Conservation (phyloP, 2,329 filamentous ascomycete species). For the Phyllachora maydis region DNA sequence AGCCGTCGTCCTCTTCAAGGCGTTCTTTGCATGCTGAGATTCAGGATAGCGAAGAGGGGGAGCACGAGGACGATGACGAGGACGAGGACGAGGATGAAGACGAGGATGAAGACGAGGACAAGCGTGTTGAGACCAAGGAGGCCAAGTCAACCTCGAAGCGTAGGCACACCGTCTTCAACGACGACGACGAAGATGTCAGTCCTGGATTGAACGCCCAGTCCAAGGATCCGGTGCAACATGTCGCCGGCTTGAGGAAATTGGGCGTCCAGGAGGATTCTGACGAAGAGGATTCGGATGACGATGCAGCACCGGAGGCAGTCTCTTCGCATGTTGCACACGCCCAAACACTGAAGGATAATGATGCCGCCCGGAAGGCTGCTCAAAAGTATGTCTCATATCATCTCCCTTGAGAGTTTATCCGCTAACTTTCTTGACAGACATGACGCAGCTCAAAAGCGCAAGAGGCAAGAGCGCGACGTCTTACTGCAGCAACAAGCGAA, state of each 20-base stretch:
- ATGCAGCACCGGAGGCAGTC: conserved; percentile 37
- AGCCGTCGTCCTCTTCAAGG: conserved; percentile 3
- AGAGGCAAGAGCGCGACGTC: conserved; percentile 31
- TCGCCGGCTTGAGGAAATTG: conserved; percentile 2
- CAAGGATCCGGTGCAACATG: conserved; percentile 6
- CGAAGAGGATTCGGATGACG: conserved; percentile 22
- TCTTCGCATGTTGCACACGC: conserved; percentile 27
- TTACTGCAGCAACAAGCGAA: conserved; percentile 33
- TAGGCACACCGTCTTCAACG: conserved; percentile 11
- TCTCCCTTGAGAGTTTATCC: background rate
- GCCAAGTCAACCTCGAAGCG: conserved; percentile 8
- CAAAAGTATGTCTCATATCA: conserved; percentile 22
- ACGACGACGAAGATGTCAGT: conserved; percentile 11
- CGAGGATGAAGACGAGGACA: conserved; percentile 4
- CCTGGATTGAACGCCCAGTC: conserved; percentile 10
- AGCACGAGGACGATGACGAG: no score
- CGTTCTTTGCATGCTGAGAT: conserved; percentile 1
- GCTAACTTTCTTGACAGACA: conserved; percentile 16
- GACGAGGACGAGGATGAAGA: no score
- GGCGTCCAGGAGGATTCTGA: conserved; percentile 12
- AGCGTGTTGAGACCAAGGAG: no score
- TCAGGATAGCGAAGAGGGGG: conserved; percentile 3
- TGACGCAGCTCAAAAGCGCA: conserved; percentile 27
- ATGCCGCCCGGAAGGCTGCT: conserved; percentile 25
- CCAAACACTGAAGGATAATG: conserved; percentile 21